These are phyloP conservation scores for Casuarina equisetifolia DNA, from an alignment of 306 rosid species.

Conservation along the genomic window DNA sequence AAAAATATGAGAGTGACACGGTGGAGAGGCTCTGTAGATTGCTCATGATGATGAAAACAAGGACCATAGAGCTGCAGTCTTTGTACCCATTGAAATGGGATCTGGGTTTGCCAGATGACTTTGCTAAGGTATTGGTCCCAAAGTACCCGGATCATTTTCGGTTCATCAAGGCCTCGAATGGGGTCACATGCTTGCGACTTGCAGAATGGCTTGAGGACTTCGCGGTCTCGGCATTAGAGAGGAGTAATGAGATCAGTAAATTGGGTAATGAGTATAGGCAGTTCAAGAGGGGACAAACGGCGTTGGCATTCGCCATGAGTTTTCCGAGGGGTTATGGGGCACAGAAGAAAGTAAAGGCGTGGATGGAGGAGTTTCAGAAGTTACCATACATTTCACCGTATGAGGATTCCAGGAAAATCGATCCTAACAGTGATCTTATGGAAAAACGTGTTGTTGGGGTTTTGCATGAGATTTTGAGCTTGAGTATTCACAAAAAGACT, in stretches of 20 bases:
- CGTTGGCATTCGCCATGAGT: constrained; percentile 69
- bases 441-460: constrained; percentile 93
- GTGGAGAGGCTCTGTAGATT: constrained; percentile 60
- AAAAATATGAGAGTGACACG: constrained; percentile 45
- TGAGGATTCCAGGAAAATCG: constrained; percentile 58
- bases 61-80: constrained; percentile 48
- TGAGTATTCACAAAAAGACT: constrained; percentile 85
- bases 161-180: constrained; percentile 52
- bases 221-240: constrained; percentile 71
- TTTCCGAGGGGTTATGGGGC: constrained; percentile 90
- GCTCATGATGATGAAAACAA: constrained; percentile 72
- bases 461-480: constrained; percentile 77
- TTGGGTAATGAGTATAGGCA: constrained; percentile 57
- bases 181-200: constrained; percentile 41
- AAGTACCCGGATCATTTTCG: constrained; percentile 55
- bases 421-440: constrained; percentile 87
- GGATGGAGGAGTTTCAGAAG: constrained; percentile 97
- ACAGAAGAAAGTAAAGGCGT: constrained; percentile 69
- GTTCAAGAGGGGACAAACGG: constrained; percentile 64
- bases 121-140: constrained; percentile 63
- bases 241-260: constrained; percentile 45
- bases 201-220: constrained; percentile 60
- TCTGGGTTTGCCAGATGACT: constrained; percentile 76
- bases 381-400: constrained; percentile 84
- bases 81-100: constrained; percentile 76